Conservation (phyloP, 176 grass and related monocot genomes). For the Aegilops sharonensis region DNA sequence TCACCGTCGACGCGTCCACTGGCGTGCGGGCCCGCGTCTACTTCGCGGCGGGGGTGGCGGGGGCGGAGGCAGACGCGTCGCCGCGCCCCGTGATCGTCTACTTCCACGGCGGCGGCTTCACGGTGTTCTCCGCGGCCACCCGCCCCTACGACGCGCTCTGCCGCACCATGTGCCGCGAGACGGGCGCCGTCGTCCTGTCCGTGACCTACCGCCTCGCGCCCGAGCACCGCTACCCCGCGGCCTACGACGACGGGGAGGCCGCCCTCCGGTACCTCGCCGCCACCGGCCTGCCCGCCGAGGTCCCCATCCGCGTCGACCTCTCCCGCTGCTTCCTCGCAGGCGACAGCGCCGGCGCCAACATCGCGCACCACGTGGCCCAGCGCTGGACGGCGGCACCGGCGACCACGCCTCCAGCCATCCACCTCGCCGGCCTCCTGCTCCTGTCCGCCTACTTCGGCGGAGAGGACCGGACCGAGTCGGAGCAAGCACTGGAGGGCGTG, state of each 20-base stretch:
- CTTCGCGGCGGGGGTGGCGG: not conserved
- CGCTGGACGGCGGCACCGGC: not conserved
- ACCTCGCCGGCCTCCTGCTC: slow-evolving; percentile 41
- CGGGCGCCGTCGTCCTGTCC: slow-evolving; percentile 27
- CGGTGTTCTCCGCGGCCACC: slow-evolving; percentile 41
- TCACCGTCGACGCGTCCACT: slow-evolving; percentile 30
- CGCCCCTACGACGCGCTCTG: slow-evolving; percentile 40
- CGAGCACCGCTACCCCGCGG: slow-evolving; percentile 43
- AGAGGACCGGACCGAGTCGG: slow-evolving; percentile 37
- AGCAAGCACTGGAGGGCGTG: slow-evolving; percentile 20
- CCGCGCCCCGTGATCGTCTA: slow-evolving; percentile 41
- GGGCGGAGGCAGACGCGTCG: not conserved
- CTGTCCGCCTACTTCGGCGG: slow-evolving; percentile 50
- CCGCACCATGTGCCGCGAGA: slow-evolving; percentile 41
- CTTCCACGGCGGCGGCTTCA: slow-evolving; percentile 79
- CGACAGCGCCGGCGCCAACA: slow-evolving; percentile 15
- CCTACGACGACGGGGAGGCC: slow-evolving; percentile 39
- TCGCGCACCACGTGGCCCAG: slow-evolving; percentile 25
- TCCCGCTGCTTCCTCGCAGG: not conserved
- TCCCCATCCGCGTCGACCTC: not conserved
- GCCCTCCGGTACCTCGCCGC: slow-evolving; percentile 22
- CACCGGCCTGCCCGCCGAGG: not conserved
- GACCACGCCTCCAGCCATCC: not conserved
- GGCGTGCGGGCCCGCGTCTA: slow-evolving; percentile 49
- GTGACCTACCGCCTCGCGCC: slow-evolving; percentile 54